Evolutionary conservation across 805 yeast genomes (phyloP).

Genomic region (Ogataea chonburiensis): DNA sequence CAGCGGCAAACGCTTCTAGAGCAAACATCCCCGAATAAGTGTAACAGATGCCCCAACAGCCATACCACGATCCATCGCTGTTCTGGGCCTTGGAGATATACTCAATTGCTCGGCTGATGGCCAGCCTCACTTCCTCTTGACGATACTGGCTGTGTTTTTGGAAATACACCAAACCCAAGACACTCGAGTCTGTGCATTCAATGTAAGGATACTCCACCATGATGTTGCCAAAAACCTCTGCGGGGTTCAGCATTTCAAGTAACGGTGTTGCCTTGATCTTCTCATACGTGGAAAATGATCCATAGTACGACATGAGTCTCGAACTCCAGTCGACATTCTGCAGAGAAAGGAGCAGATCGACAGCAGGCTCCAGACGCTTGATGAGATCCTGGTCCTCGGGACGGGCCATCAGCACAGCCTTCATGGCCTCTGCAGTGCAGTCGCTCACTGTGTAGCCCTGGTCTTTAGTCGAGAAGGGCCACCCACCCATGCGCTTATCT

Average conservation of each 20-base stretch:
- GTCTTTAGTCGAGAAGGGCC: slow-evolving; percentile 94
- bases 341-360: slow-evolving; percentile 70
- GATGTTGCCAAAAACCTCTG: slow-evolving; percentile 96
- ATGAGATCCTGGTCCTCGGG: slow-evolving; percentile 55
- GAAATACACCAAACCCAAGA: slow-evolving; percentile 82
- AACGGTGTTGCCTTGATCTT: slow-evolving; percentile 74
- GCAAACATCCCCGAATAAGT: slow-evolving; percentile 99
- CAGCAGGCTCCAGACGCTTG: slow-evolving; percentile 58
- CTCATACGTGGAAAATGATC: slow-evolving; percentile 93
- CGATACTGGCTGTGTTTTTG: slow-evolving; percentile 64
- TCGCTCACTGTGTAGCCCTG: slow-evolving; percentile 98
- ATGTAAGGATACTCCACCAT: slow-evolving; percentile 99
- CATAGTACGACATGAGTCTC: slow-evolving; percentile 59
- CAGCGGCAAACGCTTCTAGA: slow-evolving; percentile 79
- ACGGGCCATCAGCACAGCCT: slow-evolving; percentile 90
- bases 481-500: slow-evolving; percentile 82
- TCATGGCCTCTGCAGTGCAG: slow-evolving; percentile 93
- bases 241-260: slow-evolving; percentile 83
- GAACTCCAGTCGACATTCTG: slow-evolving; percentile 63
- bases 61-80: slow-evolving; percentile 94
- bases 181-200: slow-evolving; percentile 95
- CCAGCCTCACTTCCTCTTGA: slow-evolving; percentile 57
- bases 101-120: slow-evolving; percentile 70
- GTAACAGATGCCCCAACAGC: slow-evolving; percentile 96
- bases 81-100: slow-evolving; percentile 71